These are phyloP conservation scores for Ampelomyces quisqualis DNA, from an alignment of 2,329 filamentous ascomycete genomes.

Conservation along the genomic window DNA sequence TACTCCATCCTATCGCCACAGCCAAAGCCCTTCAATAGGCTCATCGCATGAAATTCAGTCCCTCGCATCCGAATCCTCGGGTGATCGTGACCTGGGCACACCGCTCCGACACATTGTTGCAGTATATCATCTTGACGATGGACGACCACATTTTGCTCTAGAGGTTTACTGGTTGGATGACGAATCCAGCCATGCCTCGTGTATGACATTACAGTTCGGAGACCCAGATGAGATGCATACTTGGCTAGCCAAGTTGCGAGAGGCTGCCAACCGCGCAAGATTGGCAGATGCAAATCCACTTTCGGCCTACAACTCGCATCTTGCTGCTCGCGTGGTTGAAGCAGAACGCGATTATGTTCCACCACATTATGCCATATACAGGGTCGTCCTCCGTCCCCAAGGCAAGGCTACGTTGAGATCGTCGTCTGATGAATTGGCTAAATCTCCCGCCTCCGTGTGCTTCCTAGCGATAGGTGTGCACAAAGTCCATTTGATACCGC, in stretches of 20 bases:
- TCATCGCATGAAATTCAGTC: slow-evolving; percentile 64
- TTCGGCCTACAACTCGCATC: slow-evolving; percentile 61
- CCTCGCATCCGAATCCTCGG: slow-evolving; percentile 49
- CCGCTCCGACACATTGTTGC: slow-evolving; percentile 67
- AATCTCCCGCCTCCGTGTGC: slow-evolving; percentile 64
- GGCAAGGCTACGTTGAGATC: slow-evolving; percentile 57
- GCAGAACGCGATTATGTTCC: slow-evolving; percentile 69
- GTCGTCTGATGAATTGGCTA: slow-evolving; percentile 66
- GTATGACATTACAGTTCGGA: slow-evolving; percentile 64
- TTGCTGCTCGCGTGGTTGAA: slow-evolving; percentile 63
- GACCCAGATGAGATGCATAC: slow-evolving; percentile 65
- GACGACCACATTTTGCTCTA: slow-evolving; percentile 64
- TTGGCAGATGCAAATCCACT: slow-evolving; percentile 55
- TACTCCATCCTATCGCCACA: slow-evolving; percentile 54
- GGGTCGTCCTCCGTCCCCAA: slow-evolving; percentile 64
- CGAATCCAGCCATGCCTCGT: slow-evolving; percentile 60
- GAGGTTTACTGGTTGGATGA: slow-evolving; percentile 70
- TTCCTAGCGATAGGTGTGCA: slow-evolving; percentile 70
- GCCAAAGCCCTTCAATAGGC: slow-evolving; percentile 58
- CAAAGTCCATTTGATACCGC: slow-evolving; percentile 67
- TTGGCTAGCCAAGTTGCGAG: slow-evolving; percentile 65
- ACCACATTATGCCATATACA: slow-evolving; percentile 66
- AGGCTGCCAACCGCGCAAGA: slow-evolving; percentile 59
- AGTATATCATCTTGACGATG: slow-evolving; percentile 67
- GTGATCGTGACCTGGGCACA: slow-evolving; percentile 59